Percentiles rank a stretch among this genome's conserved stretches.
phyloP scores from a whole-genome alignment of 116 monocot genomes.

The Posidonia oceanica region DNA sequence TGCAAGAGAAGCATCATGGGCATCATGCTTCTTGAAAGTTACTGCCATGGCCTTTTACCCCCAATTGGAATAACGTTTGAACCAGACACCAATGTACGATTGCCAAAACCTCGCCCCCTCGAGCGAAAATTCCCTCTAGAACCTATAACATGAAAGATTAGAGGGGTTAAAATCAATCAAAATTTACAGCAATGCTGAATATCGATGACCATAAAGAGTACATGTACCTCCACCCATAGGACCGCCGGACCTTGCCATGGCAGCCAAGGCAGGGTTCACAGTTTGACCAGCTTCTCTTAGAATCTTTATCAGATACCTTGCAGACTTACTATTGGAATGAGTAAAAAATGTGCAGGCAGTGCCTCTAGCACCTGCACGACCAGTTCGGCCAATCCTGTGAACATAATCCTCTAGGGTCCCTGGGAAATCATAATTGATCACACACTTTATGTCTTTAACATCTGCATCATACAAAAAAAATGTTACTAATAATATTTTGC shows the following conservation, averaged over 20 bases:
- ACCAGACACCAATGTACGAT: constrained; percentile 29
- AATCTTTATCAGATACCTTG: constrained; percentile 65
- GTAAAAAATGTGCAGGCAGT: constrained; percentile 81
- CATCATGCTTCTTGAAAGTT: not conserved
- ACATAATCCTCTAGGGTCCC: constrained; percentile 90
- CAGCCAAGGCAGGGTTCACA: constrained; percentile 46
- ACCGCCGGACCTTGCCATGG: constrained; percentile 31
- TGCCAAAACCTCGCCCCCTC: constrained; percentile 53
- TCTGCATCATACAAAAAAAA: constrained; percentile 34
- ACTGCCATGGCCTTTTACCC: constrained; percentile 12
- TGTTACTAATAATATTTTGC: not conserved
- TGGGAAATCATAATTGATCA: constrained; percentile 97
- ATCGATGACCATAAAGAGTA: not conserved
- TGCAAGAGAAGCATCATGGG: no score
- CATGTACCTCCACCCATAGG: constrained; percentile 21
- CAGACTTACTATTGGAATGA: constrained; percentile 42
- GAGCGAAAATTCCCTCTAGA: constrained; percentile 34
- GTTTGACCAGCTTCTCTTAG: constrained; percentile 78
- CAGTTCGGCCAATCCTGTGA: constrained; percentile 92
- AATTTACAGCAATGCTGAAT: not conserved
- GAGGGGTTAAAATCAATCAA: not conserved
- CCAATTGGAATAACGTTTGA: constrained; percentile 49
- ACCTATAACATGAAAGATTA: constrained; percentile 17
- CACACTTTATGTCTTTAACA: constrained; percentile 98
- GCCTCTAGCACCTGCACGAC: constrained; percentile 90